Evolutionary conservation across 2,329 filamentous ascomycete genomes (phyloP).

Genomic region (Aureobasidium melanogenum): DNA sequence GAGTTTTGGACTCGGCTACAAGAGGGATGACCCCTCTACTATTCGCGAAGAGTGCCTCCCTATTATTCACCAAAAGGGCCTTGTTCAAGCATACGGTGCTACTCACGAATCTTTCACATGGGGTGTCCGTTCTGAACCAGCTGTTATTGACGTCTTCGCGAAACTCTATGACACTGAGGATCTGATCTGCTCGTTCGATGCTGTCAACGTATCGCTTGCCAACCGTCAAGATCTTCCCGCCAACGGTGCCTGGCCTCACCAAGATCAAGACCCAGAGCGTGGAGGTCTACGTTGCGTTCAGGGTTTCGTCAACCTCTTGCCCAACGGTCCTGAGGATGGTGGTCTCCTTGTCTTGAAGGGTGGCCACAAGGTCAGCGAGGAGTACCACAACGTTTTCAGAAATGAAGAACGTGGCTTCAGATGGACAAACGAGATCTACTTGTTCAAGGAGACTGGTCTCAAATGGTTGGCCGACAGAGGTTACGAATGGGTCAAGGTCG

Average conservation of each 20-base stretch:
- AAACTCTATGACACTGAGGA: slow-evolving; percentile 30
- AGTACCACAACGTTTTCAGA: slow-evolving; percentile 25
- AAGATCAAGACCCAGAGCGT: slow-evolving; percentile 32
- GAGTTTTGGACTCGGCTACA: slow-evolving; percentile 22
- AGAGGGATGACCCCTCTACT: slow-evolving; percentile 24
- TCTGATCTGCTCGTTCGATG: slow-evolving; percentile 31
- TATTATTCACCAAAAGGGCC: slow-evolving; percentile 26
- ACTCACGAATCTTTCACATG: slow-evolving; percentile 35
- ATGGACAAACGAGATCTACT: slow-evolving; percentile 23
- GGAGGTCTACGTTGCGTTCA: slow-evolving; percentile 44
- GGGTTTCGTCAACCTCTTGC: slow-evolving; percentile 40
- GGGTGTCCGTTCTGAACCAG: slow-evolving; percentile 31
- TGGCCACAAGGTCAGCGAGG: slow-evolving; percentile 23
- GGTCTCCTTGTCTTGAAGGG: slow-evolving; percentile 29
- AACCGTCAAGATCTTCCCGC: slow-evolving; percentile 22
- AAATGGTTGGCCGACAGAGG: slow-evolving; percentile 18
- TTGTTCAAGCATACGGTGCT: slow-evolving; percentile 24
- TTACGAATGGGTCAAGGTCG: slow-evolving; percentile 15
- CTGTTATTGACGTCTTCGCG: slow-evolving; percentile 29
- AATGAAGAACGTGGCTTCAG: slow-evolving; percentile 5
- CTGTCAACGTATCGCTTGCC: slow-evolving; percentile 32
- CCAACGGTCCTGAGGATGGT: slow-evolving; percentile 29
- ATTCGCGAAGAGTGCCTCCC: slow-evolving; percentile 31
- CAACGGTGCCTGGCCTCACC: slow-evolving; percentile 29
- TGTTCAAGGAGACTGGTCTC: slow-evolving; percentile 22